Base-by-base conservation (phyloP, 1,284 basidiomycete species). In the Tilletiopsis washingtonensis region DNA sequence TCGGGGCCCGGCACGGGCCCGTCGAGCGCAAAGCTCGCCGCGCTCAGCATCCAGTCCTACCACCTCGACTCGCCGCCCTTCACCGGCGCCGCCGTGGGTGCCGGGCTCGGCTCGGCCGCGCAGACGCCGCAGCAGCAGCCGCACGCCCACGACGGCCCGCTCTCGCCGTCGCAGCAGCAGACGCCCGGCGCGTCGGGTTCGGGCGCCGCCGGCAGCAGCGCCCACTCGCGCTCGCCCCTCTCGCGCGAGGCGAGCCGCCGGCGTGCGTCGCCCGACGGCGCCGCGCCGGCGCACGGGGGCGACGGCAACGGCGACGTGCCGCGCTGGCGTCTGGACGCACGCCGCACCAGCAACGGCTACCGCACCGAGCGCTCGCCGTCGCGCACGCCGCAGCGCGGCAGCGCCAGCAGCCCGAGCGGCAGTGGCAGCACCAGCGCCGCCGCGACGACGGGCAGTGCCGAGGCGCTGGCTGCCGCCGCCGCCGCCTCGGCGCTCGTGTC, bases 1-100 rank as follows among this genome's bases (percentile, higher is more conserved):
- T 49, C 62, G 11, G 64, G 64, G 17, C 61, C 66, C 0, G 59
- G 61, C 19, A 48, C 48, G 29, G 63, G 45, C 4, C 63, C 63
- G 12, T 56, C 62, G 1, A 66, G 64, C 34, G 59, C 71, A 51
- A 63, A 66, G 29, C 68, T 67, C 34, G 61, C 66, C 20, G 67
- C 70, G 15, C 62, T 73, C 3, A 64, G 57, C 23, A 61, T 62
- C 1, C 61, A 73, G 26, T 71, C 69, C 51, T 73, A 70, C 48
- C 62, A 64, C 32, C 63, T 73, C 19, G 70, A 73, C 51, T 64
- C 61, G 41, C 70, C 70, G 21, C 70, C 70, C 5, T 73, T 73
- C 50, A 73, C 67, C 0, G 70, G 70, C 27, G 57, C 66, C 6
- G 64, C 67, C 5, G 61, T 64, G 14, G 58, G 61, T 29, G 34